Evolutionary conservation across 257 asterid species (phyloP), one percentile per base, ranked within the genome.

Genomic region (Verbascum thapsus): DNA sequence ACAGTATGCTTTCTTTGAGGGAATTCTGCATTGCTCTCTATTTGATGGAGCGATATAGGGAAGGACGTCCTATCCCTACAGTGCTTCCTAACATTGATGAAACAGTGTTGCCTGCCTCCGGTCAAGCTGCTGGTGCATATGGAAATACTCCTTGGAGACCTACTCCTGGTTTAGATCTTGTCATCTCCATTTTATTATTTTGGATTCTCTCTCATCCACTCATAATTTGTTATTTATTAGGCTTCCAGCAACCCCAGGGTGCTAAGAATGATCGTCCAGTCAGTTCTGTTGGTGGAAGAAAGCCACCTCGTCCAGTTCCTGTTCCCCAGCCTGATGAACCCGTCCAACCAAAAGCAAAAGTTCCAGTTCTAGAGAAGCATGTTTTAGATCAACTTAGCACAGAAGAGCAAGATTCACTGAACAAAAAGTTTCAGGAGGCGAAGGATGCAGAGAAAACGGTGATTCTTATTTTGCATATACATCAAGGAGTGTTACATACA

Each of bases 21-120:
- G 99, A 94, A 75, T 94, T 94, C 69, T 85, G 99, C 67, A 63
- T 90, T 78, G 90, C 98, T 66, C 95, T 94, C 67, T 90, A 94
- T 81, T 77, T 94, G 78, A 85, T 94, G 96, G 99, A 94, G 68
- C 87, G 95, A 23, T 83, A 63, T 67, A 80, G 98, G 75, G 99
- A 94, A 73, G 99, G 99, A 54, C 88, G 75, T 51, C 67, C 87
- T 79, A 94, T 90, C 48, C 98, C 99, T 65, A 52, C 86, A 0
- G 68, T 50, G 64, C 85, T 94, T 74, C 99, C 99, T 42, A 72
- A 60, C 70, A 73, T 81, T 74, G 99, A 88, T 1, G 92, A 82
- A 66, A 55, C 88, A 43, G 48, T 63, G 73, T 71, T 80, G 12
- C 77, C 87, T 52, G 45, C 63, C 77, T 78, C 90, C 26, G 68